Evolutionary conservation across 1,139 yeast species (phyloP), one percentile per base, ranked within the genome.

Genomic region (Pichia terricola): DNA sequence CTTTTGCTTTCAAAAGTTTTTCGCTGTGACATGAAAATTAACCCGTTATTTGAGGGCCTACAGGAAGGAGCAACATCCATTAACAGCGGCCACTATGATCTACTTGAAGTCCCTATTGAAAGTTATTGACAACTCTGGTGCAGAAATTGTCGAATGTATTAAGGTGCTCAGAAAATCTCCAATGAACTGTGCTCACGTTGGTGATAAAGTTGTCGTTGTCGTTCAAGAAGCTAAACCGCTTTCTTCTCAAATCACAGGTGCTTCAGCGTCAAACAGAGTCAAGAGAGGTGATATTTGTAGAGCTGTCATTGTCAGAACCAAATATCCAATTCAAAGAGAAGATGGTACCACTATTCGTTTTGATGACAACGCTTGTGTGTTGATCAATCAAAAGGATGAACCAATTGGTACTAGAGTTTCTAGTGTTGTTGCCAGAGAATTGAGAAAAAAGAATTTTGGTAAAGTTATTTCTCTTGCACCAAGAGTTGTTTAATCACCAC

Each of bases 301-400:
- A 61, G 99, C 97, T 5, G 89, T 91, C 28, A 85, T 91, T 39
- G 97, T 88, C 26, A 81, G 98, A 62, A 87, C 96, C 3, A 87
- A 81, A 66, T 89, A 91, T 53, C 89, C 88, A 33, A 78, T 81
- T 49, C 76, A 75, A 61, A 78, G 99, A 61, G 73, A 81, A 3
- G 97, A 94, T 60, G 99, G 99, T 3, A 75, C 95, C 6, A 79
- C 79, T 27, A 73, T 91, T 36, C 72, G 87, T 54, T 91, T 91
- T 61, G 96, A 91, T 61, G 99, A 91, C 65, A 91, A 91, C 63
- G 98, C 98, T 1, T 89, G 97, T 68, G 97, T 94, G 34, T 73
- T 91, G 60, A 77, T 91, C 50, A 89, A 91, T 67, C 88, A 88
- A 66, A 75, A 72, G 53, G 81, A 81, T 53, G 98, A 94, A 60